These are phyloP conservation scores for Boletus subcaerulescens DNA, from an alignment of 768 basidiomycete genomes.

Conservation along the genomic window DNA sequence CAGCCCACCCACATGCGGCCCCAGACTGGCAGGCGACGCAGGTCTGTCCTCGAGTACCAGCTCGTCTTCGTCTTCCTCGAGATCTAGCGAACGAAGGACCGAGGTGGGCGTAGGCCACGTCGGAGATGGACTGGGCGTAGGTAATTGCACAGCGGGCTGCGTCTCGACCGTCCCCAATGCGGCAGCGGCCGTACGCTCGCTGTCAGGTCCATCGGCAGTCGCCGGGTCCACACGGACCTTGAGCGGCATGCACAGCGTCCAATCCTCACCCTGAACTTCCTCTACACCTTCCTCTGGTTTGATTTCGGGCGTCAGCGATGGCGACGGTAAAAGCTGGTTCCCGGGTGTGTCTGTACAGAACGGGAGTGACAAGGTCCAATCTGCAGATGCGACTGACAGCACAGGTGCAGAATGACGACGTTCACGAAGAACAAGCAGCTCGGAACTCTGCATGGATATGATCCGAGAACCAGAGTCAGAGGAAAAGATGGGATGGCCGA, in stretches of 20 bases:
- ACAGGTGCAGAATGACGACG: conserved; percentile 32
- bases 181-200: conserved; percentile 4
- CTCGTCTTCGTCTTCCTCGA: conserved; percentile 1
- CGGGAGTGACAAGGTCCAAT: conserved; percentile 33
- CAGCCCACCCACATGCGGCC: conserved; percentile 28
- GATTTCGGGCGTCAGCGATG: neutral
- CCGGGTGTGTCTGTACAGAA: conserved; percentile 29
- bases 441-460: conserved; percentile 9
- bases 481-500: conserved; percentile 1
- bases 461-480: neutral
- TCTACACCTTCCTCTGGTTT: conserved; percentile 4
- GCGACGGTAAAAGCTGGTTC: conserved; percentile 11
- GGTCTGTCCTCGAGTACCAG: conserved; percentile 5
- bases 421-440: conserved; percentile 24
- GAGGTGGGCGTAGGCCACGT: conserved; percentile 8
- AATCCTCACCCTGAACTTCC: conserved; percentile 22
- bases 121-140: conserved; percentile 30
- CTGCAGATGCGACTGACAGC: conserved; percentile 8
- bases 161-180: neutral
- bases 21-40: conserved; percentile 21
- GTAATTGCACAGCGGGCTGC: conserved; percentile 13
- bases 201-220: neutral
- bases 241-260: conserved; percentile 34
- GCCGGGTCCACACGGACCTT: conserved; percentile 6
- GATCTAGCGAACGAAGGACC: conserved; percentile 1